Percentiles rank a stretch among this genome's conserved stretches.
These are phyloP conservation scores for Rhizopogon rudus DNA, from an alignment of 768 basidiomycete species.

Conservation along the genomic window DNA sequence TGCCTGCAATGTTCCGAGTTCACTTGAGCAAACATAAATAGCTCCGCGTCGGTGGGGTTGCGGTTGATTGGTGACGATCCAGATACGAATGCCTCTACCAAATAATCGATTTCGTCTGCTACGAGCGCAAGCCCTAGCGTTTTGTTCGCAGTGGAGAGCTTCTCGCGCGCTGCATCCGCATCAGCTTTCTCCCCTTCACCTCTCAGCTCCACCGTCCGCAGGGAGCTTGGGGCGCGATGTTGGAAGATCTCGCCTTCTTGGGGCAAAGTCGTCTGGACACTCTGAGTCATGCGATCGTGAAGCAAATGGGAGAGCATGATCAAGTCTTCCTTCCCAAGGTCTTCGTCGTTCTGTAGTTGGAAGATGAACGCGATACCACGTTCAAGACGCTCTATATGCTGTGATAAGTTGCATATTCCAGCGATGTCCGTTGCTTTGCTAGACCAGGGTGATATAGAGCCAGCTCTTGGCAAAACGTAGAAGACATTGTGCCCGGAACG, in stretches of 20 bases:
- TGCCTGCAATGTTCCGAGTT: constrained; percentile 99
- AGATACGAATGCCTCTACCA: constrained; percentile 83
- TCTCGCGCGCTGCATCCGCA: constrained; percentile 45
- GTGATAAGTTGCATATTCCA: constrained; percentile 73
- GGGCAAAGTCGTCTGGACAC: constrained; percentile 57
- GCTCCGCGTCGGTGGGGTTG: constrained; percentile 93
- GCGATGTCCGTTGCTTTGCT: constrained; percentile 98
- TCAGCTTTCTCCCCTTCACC: constrained; percentile 17
- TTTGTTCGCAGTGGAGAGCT: constrained; percentile 73
- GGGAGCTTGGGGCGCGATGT: constrained; percentile 58
- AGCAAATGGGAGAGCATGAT: constrained; percentile 61
- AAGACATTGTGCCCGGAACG: constrained; percentile 38
- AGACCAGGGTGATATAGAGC: constrained; percentile 98
- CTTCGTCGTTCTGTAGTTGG: constrained; percentile 34
- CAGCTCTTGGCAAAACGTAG: constrained; percentile 78
- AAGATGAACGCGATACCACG: constrained; percentile 74
- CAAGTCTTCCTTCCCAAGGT: constrained; percentile 43
- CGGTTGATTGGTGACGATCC: constrained; percentile 62
- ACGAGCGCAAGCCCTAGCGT: constrained; percentile 89
- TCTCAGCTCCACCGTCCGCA: constrained; percentile 65
- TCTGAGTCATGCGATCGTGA: constrained; percentile 97
- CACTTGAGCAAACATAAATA: constrained; percentile 99
- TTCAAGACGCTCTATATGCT: constrained; percentile 76
- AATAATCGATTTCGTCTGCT: constrained; percentile 85
- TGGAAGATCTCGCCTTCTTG: constrained; percentile 51